Percentiles rank a stretch among this genome's conserved stretches.
These are phyloP conservation scores for Ormosia emarginata DNA, from an alignment of 306 rosid species.

Conservation along the genomic window DNA sequence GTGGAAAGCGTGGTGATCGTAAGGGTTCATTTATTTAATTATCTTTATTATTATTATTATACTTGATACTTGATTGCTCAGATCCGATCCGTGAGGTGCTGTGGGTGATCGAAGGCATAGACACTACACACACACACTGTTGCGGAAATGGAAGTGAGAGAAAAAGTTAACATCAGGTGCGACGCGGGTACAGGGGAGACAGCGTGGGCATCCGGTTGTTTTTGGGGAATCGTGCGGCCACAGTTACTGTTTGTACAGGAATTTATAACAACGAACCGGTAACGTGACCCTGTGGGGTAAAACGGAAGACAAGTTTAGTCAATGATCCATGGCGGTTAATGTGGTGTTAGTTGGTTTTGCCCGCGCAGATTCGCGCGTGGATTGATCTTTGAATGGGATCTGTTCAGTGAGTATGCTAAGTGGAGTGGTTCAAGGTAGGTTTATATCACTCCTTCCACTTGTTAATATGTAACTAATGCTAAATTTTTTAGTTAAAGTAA, in stretches of 20 bases:
- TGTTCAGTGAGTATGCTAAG: background rate
- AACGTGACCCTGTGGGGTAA: background rate
- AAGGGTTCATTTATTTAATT: background rate
- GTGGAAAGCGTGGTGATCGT: slow-evolving; percentile 55
- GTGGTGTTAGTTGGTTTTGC: background rate
- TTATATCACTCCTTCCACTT: too few species aligned
- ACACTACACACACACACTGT: background rate
- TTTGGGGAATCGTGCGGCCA: slow-evolving; percentile 24
- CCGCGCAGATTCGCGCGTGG: slow-evolving; percentile 6
- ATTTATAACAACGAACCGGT: slow-evolving; percentile 1
- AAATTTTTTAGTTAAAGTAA: too few species aligned
- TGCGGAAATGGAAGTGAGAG: background rate
- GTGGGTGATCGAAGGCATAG: slow-evolving; percentile 40
- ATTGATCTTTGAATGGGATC: background rate
- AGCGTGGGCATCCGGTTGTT: background rate
- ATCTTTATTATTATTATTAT: background rate
- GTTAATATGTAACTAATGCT: too few species aligned
- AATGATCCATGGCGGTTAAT: slow-evolving; percentile 19
- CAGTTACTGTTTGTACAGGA: background rate
- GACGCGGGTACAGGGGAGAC: slow-evolving; percentile 28
- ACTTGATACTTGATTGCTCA: background rate
- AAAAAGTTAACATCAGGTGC: slow-evolving; percentile 19
- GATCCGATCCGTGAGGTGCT: slow-evolving; percentile 80
- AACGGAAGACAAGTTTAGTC: background rate
- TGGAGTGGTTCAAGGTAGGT: background rate